Base-by-base conservation (phyloP, 345 rosid genomes). In the Eucalyptus curtisii region DNA sequence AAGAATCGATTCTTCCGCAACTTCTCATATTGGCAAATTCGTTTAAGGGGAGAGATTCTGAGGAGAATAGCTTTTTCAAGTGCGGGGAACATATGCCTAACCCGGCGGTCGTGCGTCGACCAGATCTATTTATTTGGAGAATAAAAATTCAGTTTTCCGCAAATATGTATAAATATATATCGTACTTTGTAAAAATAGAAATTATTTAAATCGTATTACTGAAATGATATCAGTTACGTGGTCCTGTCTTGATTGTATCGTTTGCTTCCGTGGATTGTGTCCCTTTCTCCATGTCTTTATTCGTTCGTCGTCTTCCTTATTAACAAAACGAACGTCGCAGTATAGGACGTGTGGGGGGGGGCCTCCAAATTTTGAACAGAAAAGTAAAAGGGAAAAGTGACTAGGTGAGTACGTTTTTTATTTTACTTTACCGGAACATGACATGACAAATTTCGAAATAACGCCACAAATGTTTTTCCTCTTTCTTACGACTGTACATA, bases 331-430 rank as follows among this genome's bases (percentile, higher is more conserved):
- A 37, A 37, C 25, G 45, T 71, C 44, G 7, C 81, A 5, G 6
- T 33, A 33, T 44, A 0, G 12, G 80, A 15, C 33, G 8, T 2
- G 20, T 4, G 20, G 68, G 68, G 68, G 68, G 7, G 8, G 3
- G 68, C 14, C 68, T 8, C n/a, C 7, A 30, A 27, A 27, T 59
- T 59, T 59, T 59, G 71, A 27, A 64, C 19, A n/a, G 10, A 30
- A 13, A 64, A 13, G n/a, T 6, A 4, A n/a, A 64, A 64, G 37
- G 1, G 5, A 64, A n/a, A 13, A 37, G 5, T 13, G 71, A 64
- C 37, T n/a, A 64, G 9, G 17, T n/a, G 57, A 7, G 17, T 14
- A 4, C 8, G 0, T 0, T 5, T 13, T 64, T 30, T 7, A 3
- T 13, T n/a, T 14, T n/a, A 5, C 33, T 61, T 30, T n/a, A 64